phyloP scores from a whole-genome alignment of 2,329 filamentous ascomycete genomes.

The Phialophora macrospora region DNA sequence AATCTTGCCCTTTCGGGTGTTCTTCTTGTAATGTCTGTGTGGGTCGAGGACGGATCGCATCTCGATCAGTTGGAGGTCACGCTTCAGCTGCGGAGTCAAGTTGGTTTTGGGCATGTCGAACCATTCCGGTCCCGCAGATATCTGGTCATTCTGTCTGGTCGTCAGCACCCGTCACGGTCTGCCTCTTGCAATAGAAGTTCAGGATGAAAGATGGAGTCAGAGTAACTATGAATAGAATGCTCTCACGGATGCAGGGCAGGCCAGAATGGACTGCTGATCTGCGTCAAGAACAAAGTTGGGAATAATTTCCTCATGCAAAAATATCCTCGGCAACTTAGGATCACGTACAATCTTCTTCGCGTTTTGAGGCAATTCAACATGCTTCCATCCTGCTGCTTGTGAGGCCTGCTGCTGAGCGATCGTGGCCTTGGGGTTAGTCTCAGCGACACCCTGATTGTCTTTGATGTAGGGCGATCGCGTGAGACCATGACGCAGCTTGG shows the following conservation, averaged over 20 bases:
- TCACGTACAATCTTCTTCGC: constrained; percentile 59
- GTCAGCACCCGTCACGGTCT: constrained; percentile 30
- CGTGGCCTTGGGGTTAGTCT: constrained; percentile 58
- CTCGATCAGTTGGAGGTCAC: constrained; percentile 85
- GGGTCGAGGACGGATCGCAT: constrained; percentile 89
- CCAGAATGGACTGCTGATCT: constrained; percentile 78
- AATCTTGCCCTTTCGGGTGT: constrained; percentile 65
- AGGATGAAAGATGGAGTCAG: constrained; percentile 52
- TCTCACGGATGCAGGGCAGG: constrained; percentile 73
- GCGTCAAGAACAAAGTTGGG: constrained; percentile 72
- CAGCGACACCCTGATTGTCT: constrained; percentile 58
- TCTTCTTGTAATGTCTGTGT: constrained; percentile 89
- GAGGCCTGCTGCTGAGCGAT: constrained; percentile 52
- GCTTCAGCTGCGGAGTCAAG: constrained; percentile 81
- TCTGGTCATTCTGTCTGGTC: constrained; percentile 57
- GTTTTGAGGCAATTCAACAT: constrained; percentile 59
- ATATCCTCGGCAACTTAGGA: background rate
- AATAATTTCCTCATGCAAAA: constrained; percentile 72
- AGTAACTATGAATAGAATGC: constrained; percentile 72
- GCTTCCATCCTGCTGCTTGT: constrained; percentile 55
- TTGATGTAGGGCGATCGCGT: constrained; percentile 40
- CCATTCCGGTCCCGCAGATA: constrained; percentile 78
- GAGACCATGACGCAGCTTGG: constrained; percentile 35
- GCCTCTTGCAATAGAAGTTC: constrained; percentile 23
- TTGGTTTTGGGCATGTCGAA: constrained; percentile 85